phyloP scores from a whole-genome alignment of 1,284 basidiomycete genomes.

The Ganoderma sinense region DNA sequence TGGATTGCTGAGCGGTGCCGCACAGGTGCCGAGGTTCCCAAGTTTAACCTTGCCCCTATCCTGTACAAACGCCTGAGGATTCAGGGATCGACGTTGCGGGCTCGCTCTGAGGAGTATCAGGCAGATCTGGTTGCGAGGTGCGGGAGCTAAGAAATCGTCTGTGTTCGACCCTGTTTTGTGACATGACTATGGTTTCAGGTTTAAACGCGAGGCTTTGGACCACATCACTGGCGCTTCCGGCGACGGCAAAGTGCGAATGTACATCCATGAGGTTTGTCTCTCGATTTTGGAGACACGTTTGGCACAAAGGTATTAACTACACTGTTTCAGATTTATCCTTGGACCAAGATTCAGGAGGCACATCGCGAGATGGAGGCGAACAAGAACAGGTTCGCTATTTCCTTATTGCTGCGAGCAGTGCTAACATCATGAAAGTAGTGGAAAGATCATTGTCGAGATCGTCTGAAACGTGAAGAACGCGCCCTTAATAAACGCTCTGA shows the following conservation, averaged over 20 bases:
- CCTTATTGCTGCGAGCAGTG: neutral
- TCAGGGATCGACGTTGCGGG: constrained; percentile 89
- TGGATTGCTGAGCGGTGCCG: neutral
- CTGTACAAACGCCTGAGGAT: constrained; percentile 90
- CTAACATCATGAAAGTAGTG: constrained; percentile 33
- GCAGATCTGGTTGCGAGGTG: constrained; percentile 76
- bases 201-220: constrained; percentile 59
- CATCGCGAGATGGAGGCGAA: constrained; percentile 90
- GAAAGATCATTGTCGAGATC: constrained; percentile 57
- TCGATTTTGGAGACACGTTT: neutral
- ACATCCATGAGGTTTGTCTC: constrained; percentile 73
- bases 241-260: constrained; percentile 70
- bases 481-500: neutral
- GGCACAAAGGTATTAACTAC: neutral
- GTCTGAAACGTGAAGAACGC: constrained; percentile 6
- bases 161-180: neutral
- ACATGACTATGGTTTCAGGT: constrained; percentile 30
- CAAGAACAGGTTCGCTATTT: constrained; percentile 62
- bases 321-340: constrained; percentile 71
- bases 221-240: constrained; percentile 67
- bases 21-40: constrained; percentile 69
- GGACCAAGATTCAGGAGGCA: constrained; percentile 85
- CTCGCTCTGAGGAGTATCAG: constrained; percentile 84
- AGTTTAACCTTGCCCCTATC: constrained; percentile 73
- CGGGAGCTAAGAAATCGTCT: neutral